Evolutionary conservation across 805 yeast species (phyloP), one percentile per base, ranked within the genome.

Genomic region (Monosporozyma siamensis): DNA sequence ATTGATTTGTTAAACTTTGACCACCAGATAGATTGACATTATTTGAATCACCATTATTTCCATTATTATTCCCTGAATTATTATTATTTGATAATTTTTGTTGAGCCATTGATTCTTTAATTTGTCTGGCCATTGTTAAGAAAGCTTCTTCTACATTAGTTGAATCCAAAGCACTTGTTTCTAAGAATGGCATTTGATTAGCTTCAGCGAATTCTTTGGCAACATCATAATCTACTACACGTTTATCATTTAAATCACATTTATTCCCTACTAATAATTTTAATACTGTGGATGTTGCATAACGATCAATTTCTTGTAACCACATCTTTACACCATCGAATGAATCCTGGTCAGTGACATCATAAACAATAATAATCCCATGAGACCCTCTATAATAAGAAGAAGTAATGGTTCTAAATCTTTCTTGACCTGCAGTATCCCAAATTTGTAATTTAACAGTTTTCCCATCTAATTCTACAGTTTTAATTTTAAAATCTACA

Each of bases 401-500:
- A 11, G 96, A 85, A 10, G 97, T 92, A 68, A 90, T 90, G 40
- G 98, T 92, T 69, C 97, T 81, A 71, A 92, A 92, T 56, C 98
- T 74, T 67, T 92, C 98, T 71, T 92, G 98, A 38, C 98, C 98
- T 10, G 97, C 98, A 44, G 98, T 92, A 64, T 92, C 98, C 98
- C 98, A 92, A 61, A 92, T 90, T 70, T 92, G 98, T 61, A 92
- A 76, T 69, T 92, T 92, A 63, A 92, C 92, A 42, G 95, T 86
- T 72, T 92, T 92, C 51, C 97, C 97, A 56, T 92, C 97, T 47
- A 92, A 73, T 63, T 92, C 97, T 43, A 84, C 82, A 40, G 92
- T 84, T 70, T 88, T 80, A 63, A 83, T 83, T 58, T 77, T 76
- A 73, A 92, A 92, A 65, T 92, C 98, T 42, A 92, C 97, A 44